Base-by-base conservation (phyloP, 2,329 filamentous ascomycete species). In the Xylaria sp. region DNA sequence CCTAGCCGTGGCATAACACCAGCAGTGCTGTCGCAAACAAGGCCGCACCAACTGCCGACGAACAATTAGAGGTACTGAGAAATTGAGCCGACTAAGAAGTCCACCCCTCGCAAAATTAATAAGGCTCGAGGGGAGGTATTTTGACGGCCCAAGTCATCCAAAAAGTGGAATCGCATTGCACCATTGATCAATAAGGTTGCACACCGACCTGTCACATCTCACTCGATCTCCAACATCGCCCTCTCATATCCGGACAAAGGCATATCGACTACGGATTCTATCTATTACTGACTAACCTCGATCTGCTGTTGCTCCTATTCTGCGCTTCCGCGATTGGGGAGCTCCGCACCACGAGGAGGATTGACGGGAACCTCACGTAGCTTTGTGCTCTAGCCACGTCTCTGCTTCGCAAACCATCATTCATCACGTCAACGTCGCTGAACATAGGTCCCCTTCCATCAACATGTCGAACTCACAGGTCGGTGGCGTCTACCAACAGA, bases 401-500 rank as follows among this genome's bases (percentile, higher is more conserved):
- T 15, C 48, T 44, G 13, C 31, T 39, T 51, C 9, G 28, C 20
- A 20, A 51, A 39, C n/a, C 4, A 18, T 41, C 50, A 25, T 50
- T 48, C 52, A 62, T 31, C 57, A 64, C 20, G 44, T 31, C 56
- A 54, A 20, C 66, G 50, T 34, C 61, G 62, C 31, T 65, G 59
- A 5, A 15, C 39, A n/a, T 13, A 31, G 15, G 50, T 41, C 41
- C 48, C 52, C 13, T 25, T 41, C 39, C 31, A 48, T 65, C 80
- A 84, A 72, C 67, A 89, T 90, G 88, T 89, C 88, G 68, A 89
- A 90, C 80, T 77, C 80, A 56, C 82, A 83, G 18, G 88, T 90
- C 84, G 96, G 96, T 77, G 83, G 84, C 74, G 91, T 98, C 78
- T 99, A 98, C 82, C 86, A 90, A 81, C 84, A 87, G 77, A 90